These are phyloP conservation scores for Lodderomyces margitis DNA, from an alignment of 1,139 yeast genomes.

Conservation along the genomic window DNA sequence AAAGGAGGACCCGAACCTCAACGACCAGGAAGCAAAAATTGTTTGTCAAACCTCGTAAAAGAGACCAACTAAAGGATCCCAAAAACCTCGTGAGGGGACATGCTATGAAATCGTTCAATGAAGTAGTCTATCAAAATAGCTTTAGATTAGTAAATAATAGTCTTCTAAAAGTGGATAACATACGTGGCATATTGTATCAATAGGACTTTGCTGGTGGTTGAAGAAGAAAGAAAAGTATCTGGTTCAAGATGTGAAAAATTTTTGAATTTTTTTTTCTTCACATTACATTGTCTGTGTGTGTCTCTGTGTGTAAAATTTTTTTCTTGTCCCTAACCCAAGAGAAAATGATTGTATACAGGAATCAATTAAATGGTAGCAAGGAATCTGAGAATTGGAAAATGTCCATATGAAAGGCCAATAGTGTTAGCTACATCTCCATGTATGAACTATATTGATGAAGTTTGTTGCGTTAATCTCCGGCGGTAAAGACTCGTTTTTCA, in stretches of 20 bases:
- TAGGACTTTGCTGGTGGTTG: conserved; percentile 11
- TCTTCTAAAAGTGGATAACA: conserved; percentile 23
- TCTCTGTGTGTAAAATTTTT: not conserved
- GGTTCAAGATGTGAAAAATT: conserved; percentile 8
- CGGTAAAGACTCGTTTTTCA: conserved; percentile 93
- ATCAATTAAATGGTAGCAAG: not conserved
- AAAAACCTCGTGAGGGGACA: too few species aligned
- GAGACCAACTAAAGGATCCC: not conserved
- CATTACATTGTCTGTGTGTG: not conserved
- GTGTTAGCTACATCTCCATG: not conserved
- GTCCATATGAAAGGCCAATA: not conserved
- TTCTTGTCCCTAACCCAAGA: not conserved
- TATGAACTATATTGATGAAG: conserved; percentile 52
- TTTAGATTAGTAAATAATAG: conserved; percentile 9
- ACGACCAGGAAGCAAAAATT: conserved; percentile 18
- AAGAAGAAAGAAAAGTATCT: conserved; percentile 6
- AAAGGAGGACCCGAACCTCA: conserved; percentile 78
- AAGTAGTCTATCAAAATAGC: conserved; percentile 9
- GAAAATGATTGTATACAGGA: not conserved
- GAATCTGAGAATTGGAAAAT: not conserved
- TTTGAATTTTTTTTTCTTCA: not conserved
- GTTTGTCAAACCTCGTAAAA: not conserved
- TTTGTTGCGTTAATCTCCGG: conserved; percentile 91
- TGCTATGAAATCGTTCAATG: conserved; percentile 16
- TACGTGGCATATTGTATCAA: conserved; percentile 52